phyloP scores from a whole-genome alignment of 106 monocot genomes.

The Dactylorhiza incarnata region DNA sequence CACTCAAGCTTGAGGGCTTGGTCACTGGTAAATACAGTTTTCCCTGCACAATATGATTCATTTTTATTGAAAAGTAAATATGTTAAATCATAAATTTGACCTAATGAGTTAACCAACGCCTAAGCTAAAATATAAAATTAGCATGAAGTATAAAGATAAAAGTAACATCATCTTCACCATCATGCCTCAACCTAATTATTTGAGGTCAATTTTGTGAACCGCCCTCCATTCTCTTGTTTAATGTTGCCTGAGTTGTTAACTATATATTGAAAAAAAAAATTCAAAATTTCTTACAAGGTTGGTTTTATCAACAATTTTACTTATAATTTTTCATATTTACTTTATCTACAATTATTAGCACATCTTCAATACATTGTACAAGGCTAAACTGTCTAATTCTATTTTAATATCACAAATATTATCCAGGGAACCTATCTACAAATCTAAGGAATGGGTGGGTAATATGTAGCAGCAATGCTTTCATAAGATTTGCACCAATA shows the following conservation, averaged over 20 bases:
- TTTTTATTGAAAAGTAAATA: not conserved
- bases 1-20: conserved; percentile 98
- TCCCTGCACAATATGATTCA: conserved; percentile 43
- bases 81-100: no score
- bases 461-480: not conserved
- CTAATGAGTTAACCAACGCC: not conserved
- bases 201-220: not conserved
- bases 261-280: not conserved
- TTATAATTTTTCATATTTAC: not conserved
- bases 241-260: not conserved
- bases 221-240: not conserved
- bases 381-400: not conserved
- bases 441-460: not conserved
- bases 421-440: not conserved
- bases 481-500: not conserved
- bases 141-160: not conserved
- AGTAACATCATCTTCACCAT: not conserved
- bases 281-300: not conserved
- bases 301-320: not conserved
- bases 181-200: not conserved
- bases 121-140: not conserved
- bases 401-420: not conserved
- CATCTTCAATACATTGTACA: not conserved
- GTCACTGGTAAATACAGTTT: conserved; percentile 98
- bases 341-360: not conserved